Conservation (phyloP, 1,284 basidiomycete species). For the Singerocomus inundabilis region DNA sequence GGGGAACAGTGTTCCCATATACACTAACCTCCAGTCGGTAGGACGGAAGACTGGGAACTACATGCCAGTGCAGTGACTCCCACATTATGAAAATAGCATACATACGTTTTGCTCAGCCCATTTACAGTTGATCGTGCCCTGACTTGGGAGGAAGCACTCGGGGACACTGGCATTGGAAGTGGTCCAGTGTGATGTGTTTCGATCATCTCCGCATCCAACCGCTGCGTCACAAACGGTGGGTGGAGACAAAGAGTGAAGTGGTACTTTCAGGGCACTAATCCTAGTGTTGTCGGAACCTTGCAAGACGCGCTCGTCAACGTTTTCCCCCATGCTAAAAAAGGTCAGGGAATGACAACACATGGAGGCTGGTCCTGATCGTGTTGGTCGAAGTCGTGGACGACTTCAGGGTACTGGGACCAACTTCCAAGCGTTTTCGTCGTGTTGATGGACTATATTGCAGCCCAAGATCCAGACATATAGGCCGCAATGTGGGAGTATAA, state of each 20-base stretch:
- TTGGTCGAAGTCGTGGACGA: not conserved
- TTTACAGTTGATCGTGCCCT: not conserved
- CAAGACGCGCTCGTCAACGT: not conserved
- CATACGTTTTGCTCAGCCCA: not conserved
- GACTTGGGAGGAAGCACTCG: not conserved
- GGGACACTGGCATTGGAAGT: not conserved
- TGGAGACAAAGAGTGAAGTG: not conserved
- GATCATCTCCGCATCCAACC: not conserved
- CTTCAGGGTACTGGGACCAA: not conserved
- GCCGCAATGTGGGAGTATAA: conserved; percentile 3
- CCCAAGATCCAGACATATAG: not conserved
- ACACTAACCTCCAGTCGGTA: too few species aligned
- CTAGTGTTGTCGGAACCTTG: not conserved
- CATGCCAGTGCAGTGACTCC: not conserved
- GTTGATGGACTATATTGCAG: conserved; percentile 6
- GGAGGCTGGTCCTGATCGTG: conserved; percentile 11
- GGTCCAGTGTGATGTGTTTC: not conserved
- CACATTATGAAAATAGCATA: not conserved
- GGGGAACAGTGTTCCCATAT: too few species aligned
- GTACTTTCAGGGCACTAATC: not conserved
- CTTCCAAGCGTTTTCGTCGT: not conserved
- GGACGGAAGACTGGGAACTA: too few species aligned
- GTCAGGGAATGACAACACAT: not conserved
- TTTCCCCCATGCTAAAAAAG: not conserved
- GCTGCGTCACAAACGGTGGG: not conserved